Conservation (phyloP, 306 rosid genomes). For the Acacia melanoxylon region DNA sequence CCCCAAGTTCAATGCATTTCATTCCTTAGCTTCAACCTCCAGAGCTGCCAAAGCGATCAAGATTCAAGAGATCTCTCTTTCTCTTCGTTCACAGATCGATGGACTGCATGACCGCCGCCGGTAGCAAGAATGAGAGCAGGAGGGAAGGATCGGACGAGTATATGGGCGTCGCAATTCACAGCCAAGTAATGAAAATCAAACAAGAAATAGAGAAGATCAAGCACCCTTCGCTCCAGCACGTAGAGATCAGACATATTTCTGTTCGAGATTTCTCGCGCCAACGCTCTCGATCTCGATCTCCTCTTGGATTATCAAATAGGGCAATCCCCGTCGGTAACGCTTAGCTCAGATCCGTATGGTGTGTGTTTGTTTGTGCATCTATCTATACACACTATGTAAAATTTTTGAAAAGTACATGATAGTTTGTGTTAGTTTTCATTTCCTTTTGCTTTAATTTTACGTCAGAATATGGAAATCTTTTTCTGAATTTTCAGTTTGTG, state of each 20-base stretch:
- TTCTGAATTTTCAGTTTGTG: background rate
- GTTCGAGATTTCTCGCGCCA: constrained; percentile 42
- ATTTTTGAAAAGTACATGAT: background rate
- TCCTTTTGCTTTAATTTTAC: background rate
- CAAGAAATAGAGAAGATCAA: constrained; percentile 65
- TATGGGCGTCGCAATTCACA: constrained; percentile 57
- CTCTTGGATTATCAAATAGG: constrained; percentile 50
- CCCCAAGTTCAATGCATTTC: background rate
- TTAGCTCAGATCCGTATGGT: background rate
- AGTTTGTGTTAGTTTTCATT: background rate
- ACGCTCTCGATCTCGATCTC: constrained; percentile 58
- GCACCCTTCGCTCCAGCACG: constrained; percentile 62
- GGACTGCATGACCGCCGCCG: background rate
- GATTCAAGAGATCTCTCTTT: background rate
- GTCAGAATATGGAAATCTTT: background rate
- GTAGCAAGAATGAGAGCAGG: constrained; percentile 4
- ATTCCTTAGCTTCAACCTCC: background rate
- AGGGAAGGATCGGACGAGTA: constrained; percentile 11
- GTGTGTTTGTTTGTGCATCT: background rate
- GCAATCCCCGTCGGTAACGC: constrained; percentile 47
- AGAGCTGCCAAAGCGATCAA: background rate
- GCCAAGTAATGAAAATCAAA: constrained; percentile 82
- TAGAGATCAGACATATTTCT: constrained; percentile 46
- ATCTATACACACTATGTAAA: background rate
- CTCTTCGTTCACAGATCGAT: constrained; percentile 25